Base-by-base conservation (phyloP, 768 basidiomycete genomes). In the Russula griseocarnosa region DNA sequence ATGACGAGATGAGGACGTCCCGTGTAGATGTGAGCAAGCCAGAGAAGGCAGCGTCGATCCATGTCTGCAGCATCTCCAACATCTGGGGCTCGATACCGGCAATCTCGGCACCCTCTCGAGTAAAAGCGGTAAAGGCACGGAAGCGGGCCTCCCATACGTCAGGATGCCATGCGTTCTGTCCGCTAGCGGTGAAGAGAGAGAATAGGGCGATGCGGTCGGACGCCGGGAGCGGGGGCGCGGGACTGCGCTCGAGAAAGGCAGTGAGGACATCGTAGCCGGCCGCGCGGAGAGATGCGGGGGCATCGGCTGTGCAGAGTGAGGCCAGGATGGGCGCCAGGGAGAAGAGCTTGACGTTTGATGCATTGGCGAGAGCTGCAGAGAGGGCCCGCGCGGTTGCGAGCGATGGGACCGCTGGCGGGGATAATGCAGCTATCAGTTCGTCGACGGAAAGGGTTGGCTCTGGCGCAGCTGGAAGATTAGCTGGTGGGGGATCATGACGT, bases 81-180 rank as follows among this genome's bases (percentile, higher is more conserved):
- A 90, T 70, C 42, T 77, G 74, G 9, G 76, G 71, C 72, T 91
- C 90, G 68, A 89, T 81, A 22, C 89, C 89, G 40, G 83, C 74
- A 32, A 85, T 80, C 52, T 88, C 84, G 3, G 75, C 69, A 7
- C 87, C 88, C 46, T 77, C 81, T 64, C 78, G 81, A 40, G 86
- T 86, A 57, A 92, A 77, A 3, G 86, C 82, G 5, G 81, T 75
- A 1, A 91, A 76, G 2, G 89, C 88, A 65, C 84, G 86, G 69
- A 86, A 83, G 22, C 86, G 81, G 1, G 83, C 76, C 67, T 90
- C 87, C 80, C 90, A 90, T 0, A 88, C 74, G 28, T 91, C 90
- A n/a, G 74, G 66, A 3, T 76, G 78, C 89, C 90, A 91, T 0
- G 77, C 73, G 1, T 73, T 74, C 11, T 38, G 47, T 3, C 76